Evolutionary conservation across 140 eudicot species (phyloP).

Genomic region (Oenanthe javanica): DNA sequence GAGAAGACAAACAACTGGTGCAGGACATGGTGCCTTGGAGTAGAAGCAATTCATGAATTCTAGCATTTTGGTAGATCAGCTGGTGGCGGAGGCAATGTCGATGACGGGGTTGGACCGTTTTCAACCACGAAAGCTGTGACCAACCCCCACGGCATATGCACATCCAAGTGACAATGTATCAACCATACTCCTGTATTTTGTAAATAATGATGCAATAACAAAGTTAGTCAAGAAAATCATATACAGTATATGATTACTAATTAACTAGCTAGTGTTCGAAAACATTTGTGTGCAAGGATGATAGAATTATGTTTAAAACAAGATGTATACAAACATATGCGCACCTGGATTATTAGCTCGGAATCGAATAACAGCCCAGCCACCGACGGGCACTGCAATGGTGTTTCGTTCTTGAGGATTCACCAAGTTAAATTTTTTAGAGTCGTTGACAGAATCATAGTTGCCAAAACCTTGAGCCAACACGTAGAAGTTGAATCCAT

Average conservation of each 20-base stretch:
- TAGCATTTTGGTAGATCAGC: slow-evolving; percentile 43
- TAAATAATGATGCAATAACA: neutral
- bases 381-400: slow-evolving; percentile 49
- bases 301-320: neutral
- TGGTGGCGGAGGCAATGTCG: slow-evolving; percentile 71
- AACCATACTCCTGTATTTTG: slow-evolving; percentile 50
- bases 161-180: slow-evolving; percentile 75
- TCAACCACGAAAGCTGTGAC: slow-evolving; percentile 54
- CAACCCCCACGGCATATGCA: slow-evolving; percentile 81
- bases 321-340: neutral
- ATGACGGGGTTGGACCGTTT: slow-evolving; percentile 61
- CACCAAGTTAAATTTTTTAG: slow-evolving; percentile 34
- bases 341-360: slow-evolving; percentile 47
- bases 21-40: neutral
- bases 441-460: slow-evolving; percentile 25
- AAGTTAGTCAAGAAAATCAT: neutral
- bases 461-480: slow-evolving; percentile 56
- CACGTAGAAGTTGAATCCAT: slow-evolving; percentile 45
- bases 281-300: no score
- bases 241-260: no score
- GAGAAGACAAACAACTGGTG: neutral
- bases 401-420: slow-evolving; percentile 59
- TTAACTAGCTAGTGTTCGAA: no score
- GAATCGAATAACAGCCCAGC: slow-evolving; percentile 60
- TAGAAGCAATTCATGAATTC: neutral